A percentile compares a stretch with the other conserved stretches of the same genome.
These are phyloP conservation scores for Linum lewisii DNA, from an alignment of 345 rosid genomes.

Conservation along the genomic window DNA sequence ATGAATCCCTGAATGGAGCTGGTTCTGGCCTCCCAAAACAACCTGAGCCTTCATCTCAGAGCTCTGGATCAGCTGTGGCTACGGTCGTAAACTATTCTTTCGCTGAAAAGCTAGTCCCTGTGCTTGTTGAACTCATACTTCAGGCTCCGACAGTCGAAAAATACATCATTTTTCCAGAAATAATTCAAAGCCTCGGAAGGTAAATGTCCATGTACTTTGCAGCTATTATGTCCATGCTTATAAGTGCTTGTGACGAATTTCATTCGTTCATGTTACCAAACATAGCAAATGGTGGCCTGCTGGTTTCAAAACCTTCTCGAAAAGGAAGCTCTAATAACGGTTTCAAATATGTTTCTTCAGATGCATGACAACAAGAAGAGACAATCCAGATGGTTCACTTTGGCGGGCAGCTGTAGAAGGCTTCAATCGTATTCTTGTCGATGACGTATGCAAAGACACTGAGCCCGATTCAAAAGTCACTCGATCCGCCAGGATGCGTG, in stretches of 20 bases:
- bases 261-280: no score
- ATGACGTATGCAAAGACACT: conserved; percentile 44
- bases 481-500: conserved; percentile 58
- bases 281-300: not conserved
- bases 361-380: conserved; percentile 96
- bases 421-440: conserved; percentile 63
- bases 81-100: conserved; percentile 40
- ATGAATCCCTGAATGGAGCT: conserved; percentile 33
- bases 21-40: conserved; percentile 27
- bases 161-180: conserved; percentile 61
- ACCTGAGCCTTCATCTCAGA: conserved; percentile 25
- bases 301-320: not conserved
- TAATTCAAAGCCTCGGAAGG: conserved; percentile 84
- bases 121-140: conserved; percentile 63
- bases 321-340: conserved; percentile 9
- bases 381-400: conserved; percentile 83
- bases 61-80: conserved; percentile 21
- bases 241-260: not conserved
- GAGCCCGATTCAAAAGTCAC: conserved; percentile 40
- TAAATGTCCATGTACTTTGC: conserved; percentile 17
- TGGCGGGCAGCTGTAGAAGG: conserved; percentile 92
- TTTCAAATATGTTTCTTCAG: conserved; percentile 25
- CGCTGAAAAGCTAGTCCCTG: conserved; percentile 73
- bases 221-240: conserved; percentile 1
- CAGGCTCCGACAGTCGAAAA: conserved; percentile 61